Evolutionary conservation across 176 grass and related monocot genomes (phyloP).

Genomic region (Lolium rigidum): DNA sequence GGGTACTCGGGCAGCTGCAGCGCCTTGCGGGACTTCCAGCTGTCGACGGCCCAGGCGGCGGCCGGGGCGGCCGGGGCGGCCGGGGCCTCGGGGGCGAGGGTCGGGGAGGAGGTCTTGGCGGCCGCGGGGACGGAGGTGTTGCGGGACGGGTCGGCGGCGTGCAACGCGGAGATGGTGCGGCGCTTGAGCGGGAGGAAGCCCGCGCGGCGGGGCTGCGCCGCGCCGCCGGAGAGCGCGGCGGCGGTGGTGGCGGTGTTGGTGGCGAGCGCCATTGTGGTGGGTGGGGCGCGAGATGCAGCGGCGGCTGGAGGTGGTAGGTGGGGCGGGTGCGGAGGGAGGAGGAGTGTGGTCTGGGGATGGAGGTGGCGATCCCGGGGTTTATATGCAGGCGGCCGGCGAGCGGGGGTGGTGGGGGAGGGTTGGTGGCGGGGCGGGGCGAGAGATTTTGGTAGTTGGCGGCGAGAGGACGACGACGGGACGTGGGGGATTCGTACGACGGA

Average conservation of each 20-base stretch:
- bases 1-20: constrained; percentile 96
- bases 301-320: constrained; percentile 24
- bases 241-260: constrained; percentile 56
- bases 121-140: constrained; percentile 49
- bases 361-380: constrained; percentile 37
- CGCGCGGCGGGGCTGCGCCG: constrained; percentile 35
- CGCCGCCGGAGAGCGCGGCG: constrained; percentile 18
- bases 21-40: constrained; percentile 89
- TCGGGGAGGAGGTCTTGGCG: constrained; percentile 46
- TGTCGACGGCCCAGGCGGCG: constrained; percentile 72
- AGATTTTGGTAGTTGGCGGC: constrained; percentile 34
- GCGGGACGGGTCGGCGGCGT: constrained; percentile 75
- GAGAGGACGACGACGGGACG: neutral
- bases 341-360: constrained; percentile 49
- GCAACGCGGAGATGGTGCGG: constrained; percentile 55
- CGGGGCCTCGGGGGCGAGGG: constrained; percentile 33
- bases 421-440: constrained; percentile 31
- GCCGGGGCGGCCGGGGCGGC: neutral
- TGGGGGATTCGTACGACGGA: neutral
- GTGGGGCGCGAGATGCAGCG: neutral
- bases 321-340: neutral
- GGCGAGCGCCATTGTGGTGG: constrained; percentile 21
- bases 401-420: constrained; percentile 19
- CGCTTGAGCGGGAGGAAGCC: constrained; percentile 52
- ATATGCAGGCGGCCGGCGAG: constrained; percentile 44